Evolutionary conservation across 371 early-diverging fungal genomes (phyloP), one percentile per base, ranked within the genome.

Genomic region (Saksenaea vasiformis): DNA sequence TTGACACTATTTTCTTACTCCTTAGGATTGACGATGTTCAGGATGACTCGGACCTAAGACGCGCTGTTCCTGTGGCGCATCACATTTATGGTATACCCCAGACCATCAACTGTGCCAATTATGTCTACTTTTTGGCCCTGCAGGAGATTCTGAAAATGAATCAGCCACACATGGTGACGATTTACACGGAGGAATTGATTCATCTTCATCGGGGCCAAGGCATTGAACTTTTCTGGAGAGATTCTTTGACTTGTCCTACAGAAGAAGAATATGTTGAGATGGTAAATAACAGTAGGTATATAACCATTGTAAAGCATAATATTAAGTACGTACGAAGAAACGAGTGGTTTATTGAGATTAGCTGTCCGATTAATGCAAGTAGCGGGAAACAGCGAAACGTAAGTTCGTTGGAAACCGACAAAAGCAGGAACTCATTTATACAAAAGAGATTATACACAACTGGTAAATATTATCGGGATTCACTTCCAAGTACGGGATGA

Each of bases 401-500:
- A 83, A 73, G 70, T 31, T 15, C 9, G 15, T n/a, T 5, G 3
- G 27, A 41, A n/a, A 28, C n/a, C n/a, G n/a, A n/a, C n/a, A n/a
- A n/a, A n/a, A n/a, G n/a, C n/a, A 19, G 57, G 7, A 4, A 15
- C 24, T 19, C 19, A 31, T 31, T 4, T 31, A 13, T 7, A 37
- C 27, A 57, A 41, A 57, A 82, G 82, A 9, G 93, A 97, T 62
- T 95, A 86, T 69, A 87, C 92, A 10, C 80, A 74, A 1, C 78
- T 98, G 56, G 96, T 96, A 1, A 88, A 93, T 68, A 71, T 92
- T 56, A 86, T 98, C 39, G 99, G 98, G 3, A 89, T 93, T 34
- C 92, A 92, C 60, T 98, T 93, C 65, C 99, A 98, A 80, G 91
- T 98, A 59, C 87, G 98, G 27, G 99, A 98, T 75, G 98, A 98